These are phyloP conservation scores for Erysimum cheiri DNA, from an alignment of 441 rosid species.

Conservation along the genomic window DNA sequence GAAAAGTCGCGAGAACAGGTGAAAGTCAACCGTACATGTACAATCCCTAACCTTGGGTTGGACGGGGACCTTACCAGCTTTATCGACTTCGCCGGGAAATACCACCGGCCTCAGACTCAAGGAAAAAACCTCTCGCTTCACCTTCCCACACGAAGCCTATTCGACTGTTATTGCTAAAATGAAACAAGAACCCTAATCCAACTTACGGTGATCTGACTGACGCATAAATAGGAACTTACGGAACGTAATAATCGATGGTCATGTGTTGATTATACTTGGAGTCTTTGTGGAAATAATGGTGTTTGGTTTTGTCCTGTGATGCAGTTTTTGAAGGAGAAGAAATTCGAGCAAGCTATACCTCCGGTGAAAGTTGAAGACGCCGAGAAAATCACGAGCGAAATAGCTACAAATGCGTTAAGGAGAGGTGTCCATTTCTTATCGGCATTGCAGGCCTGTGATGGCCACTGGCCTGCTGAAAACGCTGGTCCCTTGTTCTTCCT, in stretches of 20 bases:
- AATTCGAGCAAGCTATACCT: conserved; percentile 48
- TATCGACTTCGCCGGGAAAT: not conserved
- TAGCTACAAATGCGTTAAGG: conserved; percentile 45
- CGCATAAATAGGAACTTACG: not conserved
- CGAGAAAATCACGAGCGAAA: conserved; percentile 45
- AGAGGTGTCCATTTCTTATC: conserved; percentile 55
- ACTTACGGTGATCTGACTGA: not conserved
- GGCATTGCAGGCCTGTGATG: conserved; percentile 57
- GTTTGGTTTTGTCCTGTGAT: not conserved
- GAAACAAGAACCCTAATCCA: conserved; percentile 1
- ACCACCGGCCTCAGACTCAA: not conserved
- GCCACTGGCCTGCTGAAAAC: conserved; percentile 67
- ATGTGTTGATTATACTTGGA: conserved; percentile 3
- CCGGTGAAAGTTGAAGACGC: conserved; percentile 49
- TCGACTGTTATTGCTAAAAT: not conserved
- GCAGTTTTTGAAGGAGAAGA: conserved; percentile 56
- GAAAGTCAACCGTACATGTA: conserved; percentile 3
- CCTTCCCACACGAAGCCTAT: not conserved
- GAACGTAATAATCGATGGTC: conserved; percentile 4
- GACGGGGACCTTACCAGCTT: conserved; percentile 2
- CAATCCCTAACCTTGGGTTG: not conserved
- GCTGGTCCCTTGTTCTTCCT: conserved; percentile 58
- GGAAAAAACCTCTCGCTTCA: conserved; percentile 11
- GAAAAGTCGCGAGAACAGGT: conserved; percentile 12
- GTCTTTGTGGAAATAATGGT: not conserved